Conservation (phyloP, 768 basidiomycete species). For the Pulveroboletus sp. region DNA sequence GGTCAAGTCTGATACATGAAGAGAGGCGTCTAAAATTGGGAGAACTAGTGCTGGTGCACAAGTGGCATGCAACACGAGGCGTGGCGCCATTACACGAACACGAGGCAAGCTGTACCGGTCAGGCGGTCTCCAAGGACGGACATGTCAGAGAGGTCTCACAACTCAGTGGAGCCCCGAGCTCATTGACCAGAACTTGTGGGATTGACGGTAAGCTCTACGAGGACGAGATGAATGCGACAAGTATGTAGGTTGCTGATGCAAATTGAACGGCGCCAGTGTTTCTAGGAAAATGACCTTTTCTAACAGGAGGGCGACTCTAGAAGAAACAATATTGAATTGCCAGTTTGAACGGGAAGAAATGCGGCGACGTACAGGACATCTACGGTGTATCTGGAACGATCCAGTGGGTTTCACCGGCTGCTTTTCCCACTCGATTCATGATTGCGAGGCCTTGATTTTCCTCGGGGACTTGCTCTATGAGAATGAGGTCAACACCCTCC, state of each 20-base stretch:
- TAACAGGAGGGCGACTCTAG: neutral
- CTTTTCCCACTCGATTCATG: slow-evolving; percentile 93
- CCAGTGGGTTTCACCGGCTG: slow-evolving; percentile 60
- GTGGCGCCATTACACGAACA: slow-evolving; percentile 10
- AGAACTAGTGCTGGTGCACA: neutral
- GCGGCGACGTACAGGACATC: slow-evolving; percentile 14
- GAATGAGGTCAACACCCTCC: slow-evolving; percentile 73
- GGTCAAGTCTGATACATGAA: neutral
- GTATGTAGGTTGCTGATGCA: neutral
- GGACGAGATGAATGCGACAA: neutral
- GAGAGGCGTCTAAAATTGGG: neutral
- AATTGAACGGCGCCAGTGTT: neutral
- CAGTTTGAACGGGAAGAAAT: neutral
- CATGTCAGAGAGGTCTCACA: neutral
- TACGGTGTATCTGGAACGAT: slow-evolving; percentile 16
- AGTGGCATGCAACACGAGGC: slow-evolving; percentile 12
- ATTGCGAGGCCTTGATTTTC: slow-evolving; percentile 84
- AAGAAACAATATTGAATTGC: neutral
- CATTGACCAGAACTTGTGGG: neutral
- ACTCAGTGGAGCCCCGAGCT: neutral
- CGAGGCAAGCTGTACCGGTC: slow-evolving; percentile 5
- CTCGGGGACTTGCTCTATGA: slow-evolving; percentile 83
- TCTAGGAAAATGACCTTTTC: neutral
- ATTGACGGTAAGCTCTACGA: neutral
- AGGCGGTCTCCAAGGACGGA: neutral